Evolutionary conservation across 192 early-diverging fungal genomes (phyloP), one percentile per base, ranked within the genome.

Genomic region (Entomortierella chlamydospora): DNA sequence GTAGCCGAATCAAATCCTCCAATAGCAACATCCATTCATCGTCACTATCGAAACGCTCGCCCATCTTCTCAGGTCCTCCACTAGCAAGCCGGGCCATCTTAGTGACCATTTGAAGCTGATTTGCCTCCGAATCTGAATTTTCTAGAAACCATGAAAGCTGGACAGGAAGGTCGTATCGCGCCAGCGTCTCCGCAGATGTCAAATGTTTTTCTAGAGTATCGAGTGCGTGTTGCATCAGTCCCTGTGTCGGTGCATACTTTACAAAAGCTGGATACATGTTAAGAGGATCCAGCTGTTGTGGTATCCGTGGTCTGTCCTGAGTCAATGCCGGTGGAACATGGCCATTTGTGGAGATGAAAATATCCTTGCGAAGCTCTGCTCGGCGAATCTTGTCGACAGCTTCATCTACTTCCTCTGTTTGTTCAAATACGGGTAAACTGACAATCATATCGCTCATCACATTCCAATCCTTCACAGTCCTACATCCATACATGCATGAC

Each of bases 21-120:
- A 90, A 68, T 28, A 94, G 74, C 23, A 81, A 73, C 39, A 73
- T 78, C 91, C 91, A 94, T 41, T 91, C 89, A 65, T 92, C 89
- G 42, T 93, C 90, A 37, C 66, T 82, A 45, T 89, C 83, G 52
- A 87, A 86, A 6, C 86, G 82, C 17, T 78, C 84, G 25, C 89
- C 86, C 60, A 83, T 83, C 37, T 61, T 83, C 67, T 88, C 84
- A 1, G 85, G 81, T 39, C 76, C 84, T 67, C 81, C 72, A 29
- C 87, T 77, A 42, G 85, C 83, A 43, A 84, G 79, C 9, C 84
- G 63, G 33, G 87, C 85, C 87, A 90, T 88, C 60, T 81, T 84
- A 18, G 86, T 72, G 57, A 91, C 84, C 56, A 94, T 80, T 45
- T 89, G 85, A n/a, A 84, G 84, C 60, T 90, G 90, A n/a, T 63